Evolutionary conservation across 2,329 filamentous ascomycete genomes (phyloP), one percentile per base, ranked within the genome.

Genomic region (Neopestalotiopsis rosae): DNA sequence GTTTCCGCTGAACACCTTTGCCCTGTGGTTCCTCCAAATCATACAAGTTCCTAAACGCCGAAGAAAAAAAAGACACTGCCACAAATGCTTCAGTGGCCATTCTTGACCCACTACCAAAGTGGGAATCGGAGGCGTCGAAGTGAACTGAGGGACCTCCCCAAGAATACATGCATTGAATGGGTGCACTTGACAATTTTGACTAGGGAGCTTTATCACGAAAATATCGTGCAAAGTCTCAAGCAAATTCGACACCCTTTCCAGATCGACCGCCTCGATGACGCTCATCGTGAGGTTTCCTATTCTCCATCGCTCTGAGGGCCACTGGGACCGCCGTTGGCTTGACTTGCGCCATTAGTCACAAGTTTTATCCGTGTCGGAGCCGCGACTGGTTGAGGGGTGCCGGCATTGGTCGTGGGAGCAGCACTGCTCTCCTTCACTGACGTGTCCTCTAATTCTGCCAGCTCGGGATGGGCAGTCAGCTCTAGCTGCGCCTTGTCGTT

Each of bases 281-380:
- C 45, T n/a, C 45, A 40, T 10, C 13, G 5, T 38, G 34, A 20
- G n/a, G 30, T 30, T 28, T 20, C 42, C 56, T 59, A 75, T 69
- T 79, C 77, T 52, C 74, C 76, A 57, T 79, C 77, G 64, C 76
- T 78, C 42, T 74, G 73, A 58, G 65, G 62, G 56, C 72, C 72
- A 56, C 72, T 70, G 20, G 66, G 63, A 24, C 71, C 74, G 28
- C 73, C 72, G 63, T 75, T 74, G 6, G 69, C 65, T 64, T 74
- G 77, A 66, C 69, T 72, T 66, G 70, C 61, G 57, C 77, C 77
- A 58, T 78, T 79, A 13, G 76, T 78, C 28, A 79, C 77, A 71
- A 95, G 85, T 83, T 92, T 94, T 81, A 95, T 95, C 68, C 91
- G 85, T 4, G 88, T 89, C 14, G 84, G 81, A 71, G 83, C 86